Evolutionary conservation across 768 basidiomycete species (phyloP), one percentile per base, ranked within the genome.

Genomic region (Xanthoconium purpureum): DNA sequence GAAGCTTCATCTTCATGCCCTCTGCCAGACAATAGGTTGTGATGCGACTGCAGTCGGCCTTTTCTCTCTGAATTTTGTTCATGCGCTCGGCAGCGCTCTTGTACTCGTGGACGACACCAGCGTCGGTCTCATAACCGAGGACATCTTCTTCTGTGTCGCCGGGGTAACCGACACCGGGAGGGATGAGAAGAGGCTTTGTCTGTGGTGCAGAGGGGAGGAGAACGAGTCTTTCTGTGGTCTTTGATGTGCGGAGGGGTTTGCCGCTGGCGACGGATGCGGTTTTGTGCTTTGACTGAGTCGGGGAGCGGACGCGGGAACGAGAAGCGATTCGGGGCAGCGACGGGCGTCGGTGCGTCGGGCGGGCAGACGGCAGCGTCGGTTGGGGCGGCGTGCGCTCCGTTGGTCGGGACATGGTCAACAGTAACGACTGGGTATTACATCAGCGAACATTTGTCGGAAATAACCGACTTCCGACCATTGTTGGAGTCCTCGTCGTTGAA

Each of bases 21-120:
- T 95, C 93, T 8, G 91, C 90, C 7, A 94, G 78, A 60, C 89
- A 95, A 70, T 95, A 98, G 4, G 92, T 93, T 0, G 94, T 94
- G 52, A 96, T 81, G 32, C 94, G 79, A 56, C 84, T 87, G 70
- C 84, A 88, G 2, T 91, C 89, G 12, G 88, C 88, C 56, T 85
- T 80, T 65, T 94, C 83, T 52, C 95, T 75, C 73, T 96, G 88
- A 38, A 82, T 81, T 71, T 93, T 96, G 61, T 74, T 84, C 94
- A 97, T 95, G 54, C 89, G 80, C 70, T 98, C 94, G 9, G 87
- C 91, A 58, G 84, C 82, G 60, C 85, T 92, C 73, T 96, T 89
- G 65, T 88, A 83, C 65, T 94, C 91, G 52, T 84, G 78, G 20
- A 87, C 74, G 10, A 65, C 59, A 8, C 86, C 85, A 0, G 77